Evolutionary conservation across 2,329 filamentous ascomycete genomes (phyloP), one percentile per base, ranked within the genome.

Genomic region (Talaromyces pinophilus): DNA sequence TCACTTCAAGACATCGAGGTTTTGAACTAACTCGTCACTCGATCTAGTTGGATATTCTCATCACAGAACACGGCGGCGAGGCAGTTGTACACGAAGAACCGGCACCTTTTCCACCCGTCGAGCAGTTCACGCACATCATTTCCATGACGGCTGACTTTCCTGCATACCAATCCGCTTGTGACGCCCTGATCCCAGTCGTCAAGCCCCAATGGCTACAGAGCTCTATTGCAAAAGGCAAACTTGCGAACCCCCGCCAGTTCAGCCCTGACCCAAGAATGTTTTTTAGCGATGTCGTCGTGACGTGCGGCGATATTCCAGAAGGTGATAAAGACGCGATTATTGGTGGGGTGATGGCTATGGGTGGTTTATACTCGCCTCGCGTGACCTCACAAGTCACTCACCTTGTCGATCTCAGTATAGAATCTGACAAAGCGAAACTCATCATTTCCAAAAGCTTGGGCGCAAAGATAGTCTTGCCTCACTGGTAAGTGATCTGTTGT

Each of bases 241-340:
- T 90, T 63, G 89, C 89, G 40, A 92, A 92, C 71, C 87, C 93
- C 10, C 88, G 94, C 48, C 91, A 92, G 17, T 96, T 90, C 77
- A 97, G 90, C 55, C 95, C 95, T 1, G 95, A 99, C 73, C 93
- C 94, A 1, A 87, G 90, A 67, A 88, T 97, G 75, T 95, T 97
- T 76, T 92, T 99, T 79, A 91, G 91, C 62, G 89, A 92, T 71
- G 90, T 98, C 50, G 86, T 91, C 33, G 84, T 97, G 19, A 90
- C 89, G 38, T 96, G 92, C 74, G 92, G 90, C 57, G 91, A 95
- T 72, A 87, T 99, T 57, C 95, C 95, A 0, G 83, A 87, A 42
- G 90, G 88, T 42, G 95, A 99, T 78, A 92, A 93, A 76, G 94
- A 98, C 79, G 92, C 93, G 11, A 97, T 99, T 65, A 88, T 92